Conservation (phyloP, 176 grass and related monocot genomes). For the Alopecurus myosuroides region DNA sequence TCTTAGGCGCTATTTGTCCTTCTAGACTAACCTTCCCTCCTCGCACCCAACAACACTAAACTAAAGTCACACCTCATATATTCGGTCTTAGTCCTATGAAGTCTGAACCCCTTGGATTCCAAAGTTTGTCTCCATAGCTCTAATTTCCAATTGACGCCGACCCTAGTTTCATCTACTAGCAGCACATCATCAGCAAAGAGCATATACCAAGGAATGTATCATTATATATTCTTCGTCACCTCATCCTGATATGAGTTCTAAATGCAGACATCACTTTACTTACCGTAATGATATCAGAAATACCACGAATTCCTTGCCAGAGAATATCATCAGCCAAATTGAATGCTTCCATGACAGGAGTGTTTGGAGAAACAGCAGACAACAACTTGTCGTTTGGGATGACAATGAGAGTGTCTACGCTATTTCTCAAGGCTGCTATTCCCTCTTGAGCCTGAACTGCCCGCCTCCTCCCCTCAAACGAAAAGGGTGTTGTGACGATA, state of each 20-base stretch:
- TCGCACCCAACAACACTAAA: too few species aligned
- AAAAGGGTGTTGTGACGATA: constrained; percentile 83
- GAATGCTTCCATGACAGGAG: constrained; percentile 81
- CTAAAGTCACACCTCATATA: too few species aligned
- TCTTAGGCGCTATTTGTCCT: too few species aligned
- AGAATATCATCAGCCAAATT: constrained; percentile 91
- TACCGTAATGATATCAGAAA: constrained; percentile 92
- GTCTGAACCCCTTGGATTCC: too few species aligned
- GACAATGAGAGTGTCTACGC: constrained; percentile 83
- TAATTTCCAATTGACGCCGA: too few species aligned
- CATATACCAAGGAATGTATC: too few species aligned
- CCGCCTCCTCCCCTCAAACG: constrained; percentile 75
- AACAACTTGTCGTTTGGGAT: constrained; percentile 93
- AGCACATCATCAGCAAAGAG: too few species aligned
- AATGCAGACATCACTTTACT: constrained; percentile 20
- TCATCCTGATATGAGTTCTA: neutral
- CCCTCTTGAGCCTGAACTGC: constrained; percentile 90
- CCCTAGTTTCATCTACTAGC: too few species aligned
- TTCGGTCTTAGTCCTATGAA: too few species aligned
- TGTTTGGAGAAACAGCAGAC: constrained; percentile 82
- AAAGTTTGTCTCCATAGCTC: too few species aligned
- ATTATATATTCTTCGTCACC: too few species aligned
- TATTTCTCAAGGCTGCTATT: constrained; percentile 77
- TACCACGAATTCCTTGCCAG: constrained; percentile 84
- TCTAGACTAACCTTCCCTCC: too few species aligned